Evolutionary conservation across 345 rosid genomes (phyloP).

Genomic region (Trapa bicornis): DNA sequence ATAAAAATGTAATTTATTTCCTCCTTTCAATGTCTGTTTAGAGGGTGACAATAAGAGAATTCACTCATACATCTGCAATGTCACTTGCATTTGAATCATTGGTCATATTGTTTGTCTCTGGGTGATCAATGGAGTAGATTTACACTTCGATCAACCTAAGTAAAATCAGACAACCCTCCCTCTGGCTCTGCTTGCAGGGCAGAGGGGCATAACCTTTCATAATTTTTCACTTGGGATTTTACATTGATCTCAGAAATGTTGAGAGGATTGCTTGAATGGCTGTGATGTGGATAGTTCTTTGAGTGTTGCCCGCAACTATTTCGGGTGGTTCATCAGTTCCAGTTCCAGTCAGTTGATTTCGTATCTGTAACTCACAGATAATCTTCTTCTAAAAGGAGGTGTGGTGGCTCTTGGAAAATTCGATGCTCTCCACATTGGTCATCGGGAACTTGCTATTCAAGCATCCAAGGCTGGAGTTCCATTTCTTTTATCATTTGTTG

Average conservation of each 20-base stretch:
- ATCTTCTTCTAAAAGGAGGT: conserved; percentile 43
- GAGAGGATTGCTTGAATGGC: neutral
- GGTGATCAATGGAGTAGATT: neutral
- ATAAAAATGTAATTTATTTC: no score
- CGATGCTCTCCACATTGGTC: conserved; percentile 89
- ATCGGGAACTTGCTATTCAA: conserved; percentile 85
- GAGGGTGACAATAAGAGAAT: neutral
- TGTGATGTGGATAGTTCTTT: neutral
- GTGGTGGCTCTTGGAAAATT: conserved; percentile 92
- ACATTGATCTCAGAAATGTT: neutral
- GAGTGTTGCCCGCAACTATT: neutral
- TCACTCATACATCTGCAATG: neutral
- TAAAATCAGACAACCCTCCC: neutral
- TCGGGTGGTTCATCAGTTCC: neutral
- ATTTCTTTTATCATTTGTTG: conserved; percentile 69
- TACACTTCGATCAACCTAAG: neutral
- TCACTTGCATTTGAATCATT: neutral
- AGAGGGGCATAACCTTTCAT: neutral
- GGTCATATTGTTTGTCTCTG: neutral
- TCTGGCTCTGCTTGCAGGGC: neutral
- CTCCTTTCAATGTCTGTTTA: neutral
- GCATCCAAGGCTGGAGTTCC: conserved; percentile 86
- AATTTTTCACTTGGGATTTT: neutral
- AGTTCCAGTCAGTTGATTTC: neutral
- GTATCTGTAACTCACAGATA: neutral